These are phyloP conservation scores for Forsythia suspensa DNA, from an alignment of 257 asterid genomes.

Conservation along the genomic window DNA sequence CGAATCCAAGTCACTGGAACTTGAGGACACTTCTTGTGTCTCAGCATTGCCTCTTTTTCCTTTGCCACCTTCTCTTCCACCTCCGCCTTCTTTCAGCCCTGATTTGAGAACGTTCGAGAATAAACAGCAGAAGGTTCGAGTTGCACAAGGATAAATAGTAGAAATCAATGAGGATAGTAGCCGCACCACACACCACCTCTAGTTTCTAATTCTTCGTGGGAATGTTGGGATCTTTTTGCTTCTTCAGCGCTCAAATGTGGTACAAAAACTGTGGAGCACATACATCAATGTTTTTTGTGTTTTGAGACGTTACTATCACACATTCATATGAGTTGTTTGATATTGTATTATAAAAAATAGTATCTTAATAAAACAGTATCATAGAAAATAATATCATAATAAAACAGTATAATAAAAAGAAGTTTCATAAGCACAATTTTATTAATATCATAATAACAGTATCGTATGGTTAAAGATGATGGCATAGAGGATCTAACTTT, in stretches of 20 bases:
- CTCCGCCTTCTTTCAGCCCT: slow-evolving; percentile 78
- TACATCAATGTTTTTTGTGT: no score
- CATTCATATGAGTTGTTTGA: no score
- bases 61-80: slow-evolving; percentile 71
- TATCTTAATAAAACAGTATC: no score
- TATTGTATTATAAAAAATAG: no score
- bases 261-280: slow-evolving; percentile 24
- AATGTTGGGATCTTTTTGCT: slow-evolving; percentile 69
- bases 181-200: slow-evolving; percentile 44
- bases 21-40: slow-evolving; percentile 49
- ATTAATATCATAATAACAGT: no score
- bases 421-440: no score
- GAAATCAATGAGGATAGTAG: slow-evolving; percentile 48
- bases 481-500: no score
- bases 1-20: slow-evolving; percentile 71
- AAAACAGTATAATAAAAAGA: no score
- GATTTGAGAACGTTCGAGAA: slow-evolving; percentile 38
- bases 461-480: no score
- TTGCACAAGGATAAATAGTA: slow-evolving; percentile 44
- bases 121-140: slow-evolving; percentile 20
- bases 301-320: no score
- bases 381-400: no score
- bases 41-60: slow-evolving; percentile 64
- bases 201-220: slow-evolving; percentile 57
- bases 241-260: slow-evolving; percentile 35